Evolutionary conservation across 2,329 filamentous ascomycete genomes (phyloP).

Genomic region (Aspergillus brasiliensis): DNA sequence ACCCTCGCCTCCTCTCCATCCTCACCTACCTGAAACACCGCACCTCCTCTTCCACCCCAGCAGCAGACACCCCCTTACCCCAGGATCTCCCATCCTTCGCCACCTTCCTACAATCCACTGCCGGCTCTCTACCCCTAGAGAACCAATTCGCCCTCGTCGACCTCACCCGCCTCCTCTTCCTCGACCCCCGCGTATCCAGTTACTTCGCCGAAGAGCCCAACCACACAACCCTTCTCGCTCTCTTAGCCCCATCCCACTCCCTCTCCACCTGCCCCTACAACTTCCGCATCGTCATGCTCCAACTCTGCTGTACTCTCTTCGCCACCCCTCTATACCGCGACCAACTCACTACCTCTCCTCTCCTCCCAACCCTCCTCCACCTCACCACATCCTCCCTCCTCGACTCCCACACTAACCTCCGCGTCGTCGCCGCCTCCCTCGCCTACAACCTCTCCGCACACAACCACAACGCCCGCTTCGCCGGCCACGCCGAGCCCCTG

Average conservation of each 20-base stretch:
- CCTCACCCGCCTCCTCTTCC: conserved; percentile 74
- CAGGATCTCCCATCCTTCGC: conserved; percentile 69
- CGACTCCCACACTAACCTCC: conserved; percentile 73
- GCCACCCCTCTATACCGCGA: conserved; percentile 71
- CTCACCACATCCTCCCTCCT: conserved; percentile 78
- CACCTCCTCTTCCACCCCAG: conserved; percentile 52
- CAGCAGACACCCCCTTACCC: conserved; percentile 70
- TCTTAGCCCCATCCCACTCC: conserved; percentile 54
- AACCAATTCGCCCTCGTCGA: conserved; percentile 82
- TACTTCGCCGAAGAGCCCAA: conserved; percentile 72
- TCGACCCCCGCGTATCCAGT: conserved; percentile 76
- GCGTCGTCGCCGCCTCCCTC: conserved; percentile 79
- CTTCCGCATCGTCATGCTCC: conserved; percentile 76
- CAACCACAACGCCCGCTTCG: conserved; percentile 66
- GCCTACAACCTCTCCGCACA: conserved; percentile 78
- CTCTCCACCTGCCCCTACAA: conserved; percentile 70
- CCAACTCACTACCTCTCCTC: conserved; percentile 61
- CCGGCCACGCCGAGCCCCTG: conserved; percentile 60
- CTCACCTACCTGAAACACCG: conserved; percentile 67
- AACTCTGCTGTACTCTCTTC: conserved; percentile 84
- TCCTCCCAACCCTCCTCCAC: conserved; percentile 64
- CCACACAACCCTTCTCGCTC: conserved; percentile 63
- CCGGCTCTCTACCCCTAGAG: conserved; percentile 61
- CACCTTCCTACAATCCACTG: conserved; percentile 59
- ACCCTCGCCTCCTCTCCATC: conserved; percentile 64